phyloP scores from a whole-genome alignment of 2,329 filamentous ascomycete genomes.

The Aureobasidium vineae region DNA sequence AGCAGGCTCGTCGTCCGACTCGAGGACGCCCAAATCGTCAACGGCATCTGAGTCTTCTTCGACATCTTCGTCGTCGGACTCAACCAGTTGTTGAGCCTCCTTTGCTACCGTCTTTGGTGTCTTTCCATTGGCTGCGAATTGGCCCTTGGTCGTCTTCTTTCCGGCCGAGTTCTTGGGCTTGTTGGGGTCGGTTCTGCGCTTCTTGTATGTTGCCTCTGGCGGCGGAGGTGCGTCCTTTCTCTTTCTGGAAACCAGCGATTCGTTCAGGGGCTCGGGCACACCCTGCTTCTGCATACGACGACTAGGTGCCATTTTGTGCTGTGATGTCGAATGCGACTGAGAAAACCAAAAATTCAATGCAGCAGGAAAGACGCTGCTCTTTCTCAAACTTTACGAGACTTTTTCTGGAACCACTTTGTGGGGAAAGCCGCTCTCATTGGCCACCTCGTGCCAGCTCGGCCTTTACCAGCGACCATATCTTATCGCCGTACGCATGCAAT shows the following conservation, averaged over 20 bases:
- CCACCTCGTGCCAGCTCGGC: background rate
- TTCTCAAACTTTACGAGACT: conserved; percentile 7
- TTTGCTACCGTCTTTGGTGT: conserved; percentile 38
- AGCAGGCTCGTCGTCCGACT: conserved; percentile 40
- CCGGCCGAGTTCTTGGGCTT: conserved; percentile 43
- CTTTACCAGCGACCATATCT: background rate
- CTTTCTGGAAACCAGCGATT: conserved; percentile 74
- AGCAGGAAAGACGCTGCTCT: background rate
- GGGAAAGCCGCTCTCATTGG: conserved; percentile 5
- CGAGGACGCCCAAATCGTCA: conserved; percentile 41
- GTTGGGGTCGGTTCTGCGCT: conserved; percentile 55
- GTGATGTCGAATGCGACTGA: conserved; percentile 7
- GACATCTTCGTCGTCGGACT: conserved; percentile 29
- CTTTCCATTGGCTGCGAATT: conserved; percentile 31
- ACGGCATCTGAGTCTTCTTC: conserved; percentile 41
- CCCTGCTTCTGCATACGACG: conserved; percentile 97
- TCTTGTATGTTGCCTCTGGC: conserved; percentile 60
- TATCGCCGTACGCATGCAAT: background rate
- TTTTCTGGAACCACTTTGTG: conserved; percentile 11
- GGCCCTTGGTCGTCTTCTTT: conserved; percentile 35
- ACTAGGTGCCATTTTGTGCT: conserved; percentile 72
- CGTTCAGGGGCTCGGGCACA: conserved; percentile 75
- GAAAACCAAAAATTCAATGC: conserved; percentile 3
- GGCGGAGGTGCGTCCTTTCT: conserved; percentile 64
- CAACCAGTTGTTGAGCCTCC: conserved; percentile 30